phyloP scores from a whole-genome alignment of 2,329 filamentous ascomycete genomes.

The Diaporthe humulicola region DNA sequence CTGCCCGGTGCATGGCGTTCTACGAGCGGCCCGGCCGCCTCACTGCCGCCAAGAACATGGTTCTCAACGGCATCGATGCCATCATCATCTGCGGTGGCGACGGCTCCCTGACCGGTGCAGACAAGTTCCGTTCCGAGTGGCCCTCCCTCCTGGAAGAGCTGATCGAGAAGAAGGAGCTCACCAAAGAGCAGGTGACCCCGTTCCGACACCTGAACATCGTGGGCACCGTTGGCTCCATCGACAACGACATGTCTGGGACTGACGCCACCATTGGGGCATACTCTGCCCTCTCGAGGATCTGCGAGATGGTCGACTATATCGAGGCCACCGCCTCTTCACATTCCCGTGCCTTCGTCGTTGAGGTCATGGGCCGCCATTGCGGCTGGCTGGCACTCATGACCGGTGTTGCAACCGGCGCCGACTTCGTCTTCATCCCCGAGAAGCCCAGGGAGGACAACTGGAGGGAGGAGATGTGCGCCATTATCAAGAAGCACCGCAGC shows the following conservation, averaged over 20 bases:
- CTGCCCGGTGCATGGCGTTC: conserved; percentile 92
- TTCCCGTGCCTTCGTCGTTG: conserved; percentile 95
- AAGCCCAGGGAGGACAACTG: conserved; percentile 89
- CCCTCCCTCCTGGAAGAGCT: conserved; percentile 88
- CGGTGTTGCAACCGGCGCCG: conserved; percentile 92
- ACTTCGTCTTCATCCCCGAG: conserved; percentile 97
- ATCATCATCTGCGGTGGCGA: conserved; percentile 98
- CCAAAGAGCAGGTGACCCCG: conserved; percentile 76
- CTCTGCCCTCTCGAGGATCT: conserved; percentile 92
- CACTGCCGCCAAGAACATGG: conserved; percentile 92
- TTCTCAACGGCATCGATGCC: conserved; percentile 92
- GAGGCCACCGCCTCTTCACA: conserved; percentile 96
- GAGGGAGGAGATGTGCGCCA: conserved; percentile 87
- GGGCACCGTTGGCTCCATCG: conserved; percentile 94
- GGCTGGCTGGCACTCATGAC: conserved; percentile 98
- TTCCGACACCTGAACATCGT: conserved; percentile 95
- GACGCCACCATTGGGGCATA: conserved; percentile 98
- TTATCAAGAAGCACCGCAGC: conserved; percentile 84
- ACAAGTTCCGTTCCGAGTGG: conserved; percentile 94
- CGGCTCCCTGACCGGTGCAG: conserved; percentile 94
- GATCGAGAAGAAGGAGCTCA: conserved; percentile 79
- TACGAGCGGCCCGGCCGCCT: conserved; percentile 88
- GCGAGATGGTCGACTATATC: conserved; percentile 96
- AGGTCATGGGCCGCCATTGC: conserved; percentile 98
- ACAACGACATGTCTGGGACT: conserved; percentile 97